A percentile compares a stretch with the other conserved stretches of the same genome.
phyloP scores from a whole-genome alignment of 2,329 filamentous ascomycete genomes.

The Rhexocercosporidium sp. region DNA sequence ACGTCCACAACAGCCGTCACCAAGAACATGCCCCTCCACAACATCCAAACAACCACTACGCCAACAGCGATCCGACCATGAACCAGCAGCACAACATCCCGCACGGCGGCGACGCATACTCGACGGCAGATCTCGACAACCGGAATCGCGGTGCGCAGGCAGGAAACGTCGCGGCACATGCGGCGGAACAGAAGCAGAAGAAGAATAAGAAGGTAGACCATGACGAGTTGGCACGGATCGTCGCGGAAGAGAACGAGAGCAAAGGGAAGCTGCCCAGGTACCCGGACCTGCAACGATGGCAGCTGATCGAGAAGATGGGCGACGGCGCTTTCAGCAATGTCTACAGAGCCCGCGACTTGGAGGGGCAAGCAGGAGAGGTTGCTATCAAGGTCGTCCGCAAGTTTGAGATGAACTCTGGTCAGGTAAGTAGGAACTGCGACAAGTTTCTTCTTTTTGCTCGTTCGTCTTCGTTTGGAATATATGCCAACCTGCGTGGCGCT shows the following conservation, averaged over 20 bases:
- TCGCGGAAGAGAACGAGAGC: constrained; percentile 89
- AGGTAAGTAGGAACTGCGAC: constrained; percentile 71
- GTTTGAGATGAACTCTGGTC: constrained; percentile 97
- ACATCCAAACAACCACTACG: constrained; percentile 55
- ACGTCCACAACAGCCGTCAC: constrained; percentile 63
- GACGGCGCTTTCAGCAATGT: constrained; percentile 99
- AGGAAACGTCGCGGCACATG: constrained; percentile 66
- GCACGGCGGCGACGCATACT: constrained; percentile 66
- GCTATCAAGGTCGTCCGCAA: constrained; percentile 99
- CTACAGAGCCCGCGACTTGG: constrained; percentile 81
- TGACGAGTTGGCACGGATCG: constrained; percentile 79
- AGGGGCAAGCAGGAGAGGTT: constrained; percentile 76
- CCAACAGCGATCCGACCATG: constrained; percentile 64
- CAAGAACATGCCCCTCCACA: constrained; percentile 51
- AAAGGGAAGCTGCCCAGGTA: constrained; percentile 86
- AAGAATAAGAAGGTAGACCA: constrained; percentile 59
- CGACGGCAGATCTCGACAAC: constrained; percentile 61
- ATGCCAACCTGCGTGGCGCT: constrained; percentile 60
- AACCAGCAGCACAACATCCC: constrained; percentile 56
- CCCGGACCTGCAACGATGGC: constrained; percentile 84
- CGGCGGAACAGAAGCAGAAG: constrained; percentile 61
- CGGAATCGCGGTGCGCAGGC: constrained; percentile 74
- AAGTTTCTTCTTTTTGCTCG: constrained; percentile 38
- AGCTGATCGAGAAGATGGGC: constrained; percentile 94
- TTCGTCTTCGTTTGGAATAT: constrained; percentile 34